Evolutionary conservation across 2,329 filamentous ascomycete genomes (phyloP).

Genomic region (Hypoxylon sp.): DNA sequence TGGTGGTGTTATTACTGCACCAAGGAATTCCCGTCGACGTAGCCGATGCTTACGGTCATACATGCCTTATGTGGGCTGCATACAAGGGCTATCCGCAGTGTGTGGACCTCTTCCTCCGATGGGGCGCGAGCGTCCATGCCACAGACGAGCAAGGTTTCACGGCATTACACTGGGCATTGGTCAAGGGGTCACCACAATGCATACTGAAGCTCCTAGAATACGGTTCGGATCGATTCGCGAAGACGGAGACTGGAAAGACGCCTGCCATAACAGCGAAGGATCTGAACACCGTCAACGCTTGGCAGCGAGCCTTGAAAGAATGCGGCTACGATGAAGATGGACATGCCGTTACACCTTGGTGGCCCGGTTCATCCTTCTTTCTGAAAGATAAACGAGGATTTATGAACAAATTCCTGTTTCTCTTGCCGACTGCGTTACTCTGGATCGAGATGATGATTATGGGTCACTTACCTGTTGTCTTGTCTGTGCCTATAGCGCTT

Average conservation of each 20-base stretch:
- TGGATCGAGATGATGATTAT: conserved; percentile 79
- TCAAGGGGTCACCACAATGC: conserved; percentile 90
- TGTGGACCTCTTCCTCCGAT: conserved; percentile 91
- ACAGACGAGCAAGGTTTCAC: conserved; percentile 94
- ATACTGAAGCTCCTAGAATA: conserved; percentile 97
- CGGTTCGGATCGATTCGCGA: conserved; percentile 91
- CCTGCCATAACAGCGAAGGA: conserved; percentile 88
- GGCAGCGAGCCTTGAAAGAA: conserved; percentile 86
- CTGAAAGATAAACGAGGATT: conserved; percentile 83
- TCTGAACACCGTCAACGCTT: conserved; percentile 87
- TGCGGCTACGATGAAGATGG: conserved; percentile 87
- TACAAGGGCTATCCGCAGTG: conserved; percentile 97
- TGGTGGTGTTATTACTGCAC: conserved; percentile 90
- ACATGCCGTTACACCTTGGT: conserved; percentile 76
- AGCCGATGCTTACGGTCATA: conserved; percentile 90
- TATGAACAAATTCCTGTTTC: conserved; percentile 87
- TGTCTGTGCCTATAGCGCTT: conserved; percentile 80
- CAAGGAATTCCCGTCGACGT: conserved; percentile 96
- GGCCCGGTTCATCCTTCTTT: conserved; percentile 80
- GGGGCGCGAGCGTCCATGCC: conserved; percentile 94
- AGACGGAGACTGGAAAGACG: conserved; percentile 91
- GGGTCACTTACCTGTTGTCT: conserved; percentile 79
- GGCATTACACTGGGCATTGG: conserved; percentile 94
- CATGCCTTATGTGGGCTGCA: conserved; percentile 97
- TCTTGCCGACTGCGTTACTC: conserved; percentile 87